Evolutionary conservation across 805 yeast species (phyloP), one percentile per base, ranked within the genome.

Genomic region (Suhomyces pyralidae): DNA sequence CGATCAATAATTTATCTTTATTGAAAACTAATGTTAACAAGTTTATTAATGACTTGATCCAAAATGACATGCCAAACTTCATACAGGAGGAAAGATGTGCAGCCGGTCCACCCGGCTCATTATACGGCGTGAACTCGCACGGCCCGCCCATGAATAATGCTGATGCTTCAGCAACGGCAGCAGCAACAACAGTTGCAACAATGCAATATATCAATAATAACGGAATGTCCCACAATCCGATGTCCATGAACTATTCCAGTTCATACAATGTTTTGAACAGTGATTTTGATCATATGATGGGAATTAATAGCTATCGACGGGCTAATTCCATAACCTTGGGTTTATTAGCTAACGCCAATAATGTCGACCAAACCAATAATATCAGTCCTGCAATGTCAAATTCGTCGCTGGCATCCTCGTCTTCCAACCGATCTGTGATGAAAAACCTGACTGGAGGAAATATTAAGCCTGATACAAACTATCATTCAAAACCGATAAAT

Each of bases 251-350:
- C 40, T 55, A 55, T 32, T 50, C 55, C 10, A 51, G 46, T n/a
- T 44, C 50, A 7, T 42, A 50, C 45, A 50, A 43, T 26, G 45
- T 38, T n/a, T 25, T 48, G 28, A 48, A 51, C 14, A 48, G 48
- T 25, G 48, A 49, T 25, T 42, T 45, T 14, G 58, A 49, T 34
- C 49, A 38, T 20, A 45, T 40, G n/a, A 47, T 51, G 28, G 48
- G 42, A n/a, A 42, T 10, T 14, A 42, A 32, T 34, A 46, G 15
- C 9, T 46, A 44, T 8, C 47, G 56, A 17, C 53, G 64, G 49
- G 60, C 66, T 7, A 62, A 62, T 46, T 63, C 67, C 3, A 57
- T 63, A 15, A 58, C 66, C 2, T 45, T 63, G 42, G 64, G 63
- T 4, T 44, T 55, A 15, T 55, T 60, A 32, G 55, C 51, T 5